Evolutionary conservation across 176 grass and related monocot species (phyloP), one percentile per base, ranked within the genome.

Genomic region (Rhynchospora pubera): DNA sequence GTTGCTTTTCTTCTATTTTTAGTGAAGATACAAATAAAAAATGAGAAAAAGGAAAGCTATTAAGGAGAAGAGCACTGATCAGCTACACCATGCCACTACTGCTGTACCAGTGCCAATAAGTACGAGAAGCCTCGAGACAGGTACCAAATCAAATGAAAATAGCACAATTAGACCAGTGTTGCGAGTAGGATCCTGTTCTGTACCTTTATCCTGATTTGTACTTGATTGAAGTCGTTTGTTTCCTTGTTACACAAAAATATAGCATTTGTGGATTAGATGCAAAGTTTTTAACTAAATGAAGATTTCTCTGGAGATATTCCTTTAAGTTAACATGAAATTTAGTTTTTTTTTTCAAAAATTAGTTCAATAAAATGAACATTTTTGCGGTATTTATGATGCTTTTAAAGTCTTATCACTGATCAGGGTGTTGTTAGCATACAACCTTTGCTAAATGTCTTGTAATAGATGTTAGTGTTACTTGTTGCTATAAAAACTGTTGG

Each of bases 31-130:
- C 14, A 39, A 42, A 67, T 67, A 28, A 16, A 67, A 39, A 39
- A 67, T 67, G 64, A 67, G 64, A 67, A 67, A 67, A 67, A 67
- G 64, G 14, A 67, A 67, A 67, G 64, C 64, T 67, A 30, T 67
- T 13, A 67, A 67, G 64, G 64, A 67, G 64, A 67, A 67, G 64
- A 67, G 64, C 64, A 67, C 64, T 67, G 64, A 67, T 16, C 30
- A 34, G 18, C 64, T 67, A 18, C 64, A 67, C 64, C 26, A 67
- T 67, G 64, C 28, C 34, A 67, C 16, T 67, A 42, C 64, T 67
- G 28, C 30, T 67, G 4, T 18, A 39, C 13, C 30, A 67, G 5
- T 15, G 64, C 13, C 13, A 5, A 67, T 28, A 67, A 67, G 39
- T 67, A 39, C 5, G 1, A 67, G 14, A 66, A 66, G 63, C 63